A percentile compares a stretch with the other conserved stretches of the same genome.
Conservation (phyloP, 23 red algal species). For the Cyanidioschyzon merolae region DNA sequence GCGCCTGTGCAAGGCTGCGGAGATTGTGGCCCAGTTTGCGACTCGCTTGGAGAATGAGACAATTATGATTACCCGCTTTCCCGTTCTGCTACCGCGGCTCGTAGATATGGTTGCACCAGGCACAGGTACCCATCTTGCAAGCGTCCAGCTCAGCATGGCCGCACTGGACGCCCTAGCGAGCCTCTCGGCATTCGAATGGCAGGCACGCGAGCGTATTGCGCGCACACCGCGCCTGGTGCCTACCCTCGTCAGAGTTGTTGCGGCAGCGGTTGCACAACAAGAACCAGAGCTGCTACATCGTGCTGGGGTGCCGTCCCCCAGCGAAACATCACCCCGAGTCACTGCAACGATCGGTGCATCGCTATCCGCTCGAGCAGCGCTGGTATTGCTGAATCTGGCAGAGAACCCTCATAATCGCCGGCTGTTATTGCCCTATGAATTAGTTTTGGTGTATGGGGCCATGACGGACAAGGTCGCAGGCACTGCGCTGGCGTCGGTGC, state of each 20-base stretch:
- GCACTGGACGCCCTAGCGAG: conserved; percentile 66
- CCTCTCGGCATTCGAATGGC: conserved; percentile 79
- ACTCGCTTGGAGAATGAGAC: conserved; percentile 64
- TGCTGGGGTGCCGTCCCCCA: background rate
- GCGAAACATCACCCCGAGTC: background rate
- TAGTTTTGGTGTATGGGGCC: conserved; percentile 35
- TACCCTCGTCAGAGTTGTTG: conserved; percentile 38
- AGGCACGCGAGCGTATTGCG: conserved; percentile 53
- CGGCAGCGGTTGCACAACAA: background rate
- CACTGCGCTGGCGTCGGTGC: conserved; percentile 40
- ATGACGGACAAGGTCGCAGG: conserved; percentile 44
- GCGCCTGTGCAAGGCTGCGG: conserved; percentile 59
- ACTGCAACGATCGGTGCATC: conserved; percentile 19
- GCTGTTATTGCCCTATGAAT: conserved; percentile 47
- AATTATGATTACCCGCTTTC: conserved; percentile 45
- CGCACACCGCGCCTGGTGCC: conserved; percentile 45
- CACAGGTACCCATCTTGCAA: background rate
- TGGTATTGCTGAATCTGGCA: conserved; percentile 69
- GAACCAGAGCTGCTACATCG: background rate
- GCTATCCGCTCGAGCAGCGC: conserved; percentile 47
- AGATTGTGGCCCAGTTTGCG: conserved; percentile 61
- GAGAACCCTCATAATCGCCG: conserved; percentile 79
- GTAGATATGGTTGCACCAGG: conserved; percentile 49
- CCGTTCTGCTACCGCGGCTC: conserved; percentile 47
- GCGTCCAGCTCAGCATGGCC: conserved; percentile 28